Base-by-base conservation (phyloP, 1,284 basidiomycete genomes). In the Ceratobasidium sp. region DNA sequence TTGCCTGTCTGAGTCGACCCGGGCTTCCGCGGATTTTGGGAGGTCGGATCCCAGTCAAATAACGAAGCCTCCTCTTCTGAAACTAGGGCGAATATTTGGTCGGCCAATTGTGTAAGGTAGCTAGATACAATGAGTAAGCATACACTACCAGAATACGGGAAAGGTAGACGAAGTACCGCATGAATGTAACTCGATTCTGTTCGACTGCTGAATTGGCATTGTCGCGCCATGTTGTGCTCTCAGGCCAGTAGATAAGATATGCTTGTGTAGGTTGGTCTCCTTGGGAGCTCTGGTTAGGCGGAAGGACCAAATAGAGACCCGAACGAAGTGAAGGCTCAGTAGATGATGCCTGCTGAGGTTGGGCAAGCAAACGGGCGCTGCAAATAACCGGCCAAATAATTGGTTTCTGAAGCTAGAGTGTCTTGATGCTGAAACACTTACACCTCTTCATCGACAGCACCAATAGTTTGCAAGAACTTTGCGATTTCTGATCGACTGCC, bases 81-180 rank as follows among this genome's bases (percentile, higher is more conserved):
- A 20, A 87, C 77, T 13, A 86, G 71, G 20, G 80, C 81, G 0
- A 83, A 73, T 1, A 83, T 75, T 71, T 86, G 86, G 71, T 87
- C 85, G 10, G 81, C 76, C 47, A 86, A 80, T 76, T 86, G 86
- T 4, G 80, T 84, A 13, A 87, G 79, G 72, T 87, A 87, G 53
- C 85, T 86, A 54, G 55, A 72, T 65, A 27, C 15, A 31, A 64
- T 45, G 2, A 40, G n/a, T 25, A 2, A 5, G 22, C 22, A 7
- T 22, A 27, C 47, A 27, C 20, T 50, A 27, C 47, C n/a, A n/a
- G 29, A 27, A n/a, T n/a, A n/a, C n/a, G n/a, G n/a, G n/a, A n/a
- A n/a, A n/a, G n/a, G n/a, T n/a, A n/a, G n/a, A n/a, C n/a, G n/a
- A n/a, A n/a, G n/a, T 15, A 72, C 54, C 69, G 67, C 70, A 73